Evolutionary conservation across 2,329 filamentous ascomycete genomes (phyloP).

Genomic region (Ophiostoma angusticollis): DNA sequence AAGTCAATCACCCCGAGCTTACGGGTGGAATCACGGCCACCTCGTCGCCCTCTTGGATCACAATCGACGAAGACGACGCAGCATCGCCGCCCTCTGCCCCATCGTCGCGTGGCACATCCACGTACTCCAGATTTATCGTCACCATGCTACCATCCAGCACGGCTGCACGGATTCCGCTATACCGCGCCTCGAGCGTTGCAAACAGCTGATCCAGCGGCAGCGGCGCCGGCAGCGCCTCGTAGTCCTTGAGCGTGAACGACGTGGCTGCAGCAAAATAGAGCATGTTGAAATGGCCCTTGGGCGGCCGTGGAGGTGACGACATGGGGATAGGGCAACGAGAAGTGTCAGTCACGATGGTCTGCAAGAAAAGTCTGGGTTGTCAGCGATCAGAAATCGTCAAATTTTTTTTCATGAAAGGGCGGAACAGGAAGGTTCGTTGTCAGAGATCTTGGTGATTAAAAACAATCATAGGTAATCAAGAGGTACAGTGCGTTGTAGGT

Average conservation of each 20-base stretch:
- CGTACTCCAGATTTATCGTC: conserved; percentile 70
- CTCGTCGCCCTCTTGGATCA: conserved; percentile 64
- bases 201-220: conserved; percentile 52
- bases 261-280: conserved; percentile 71
- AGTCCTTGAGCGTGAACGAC: conserved; percentile 55
- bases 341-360: neutral
- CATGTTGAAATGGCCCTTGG: conserved; percentile 58
- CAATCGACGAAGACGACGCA: too few relatives aligned
- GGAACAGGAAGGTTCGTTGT: conserved; percentile 20
- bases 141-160: conserved; percentile 62
- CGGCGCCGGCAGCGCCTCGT: conserved; percentile 54
- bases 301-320: conserved; percentile 30
- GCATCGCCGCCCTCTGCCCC: conserved; percentile 23
- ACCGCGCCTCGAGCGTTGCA: conserved; percentile 51
- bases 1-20: conserved; percentile 56
- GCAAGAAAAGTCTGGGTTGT: neutral
- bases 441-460: conserved; percentile 62
- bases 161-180: conserved; percentile 55
- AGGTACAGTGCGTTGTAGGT: conserved; percentile 24
- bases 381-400: neutral
- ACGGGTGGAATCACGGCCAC: conserved; percentile 81
- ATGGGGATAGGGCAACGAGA: conserved; percentile 20
- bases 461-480: conserved; percentile 37
- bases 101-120: conserved; percentile 47
- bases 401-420: too few relatives aligned